A percentile compares a stretch with the other conserved stretches of the same genome.
Conservation (phyloP, 2,329 filamentous ascomycete species). For the Colletotrichum sansevieriae region DNA sequence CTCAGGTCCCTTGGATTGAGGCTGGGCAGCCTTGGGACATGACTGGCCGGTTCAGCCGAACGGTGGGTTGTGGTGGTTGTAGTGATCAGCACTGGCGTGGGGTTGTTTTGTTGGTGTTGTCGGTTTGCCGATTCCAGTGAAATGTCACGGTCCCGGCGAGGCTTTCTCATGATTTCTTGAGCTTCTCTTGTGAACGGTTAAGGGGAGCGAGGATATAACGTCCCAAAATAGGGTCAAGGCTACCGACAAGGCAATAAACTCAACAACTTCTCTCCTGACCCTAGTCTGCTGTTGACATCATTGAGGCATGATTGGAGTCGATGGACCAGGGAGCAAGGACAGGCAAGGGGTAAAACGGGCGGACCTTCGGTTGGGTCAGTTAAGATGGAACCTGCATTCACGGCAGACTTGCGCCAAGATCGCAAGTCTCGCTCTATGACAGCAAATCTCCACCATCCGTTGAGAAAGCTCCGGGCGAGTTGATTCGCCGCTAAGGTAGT, state of each 20-base stretch:
- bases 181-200: not conserved
- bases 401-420: too few species aligned
- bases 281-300: slow-evolving; percentile 41
- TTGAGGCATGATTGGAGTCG: slow-evolving; percentile 37
- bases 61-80: slow-evolving; percentile 1
- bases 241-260: slow-evolving; percentile 22
- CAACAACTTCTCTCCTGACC: slow-evolving; percentile 38
- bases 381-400: slow-evolving; percentile 4
- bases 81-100: slow-evolving; percentile 29
- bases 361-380: not conserved
- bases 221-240: not conserved
- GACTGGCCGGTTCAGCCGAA: slow-evolving; percentile 28
- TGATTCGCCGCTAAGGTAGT: slow-evolving; percentile 23
- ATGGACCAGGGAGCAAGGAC: slow-evolving; percentile 34
- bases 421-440: slow-evolving; percentile 21
- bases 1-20: slow-evolving; percentile 8
- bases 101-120: not conserved
- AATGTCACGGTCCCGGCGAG: slow-evolving; percentile 24
- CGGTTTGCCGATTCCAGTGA: slow-evolving; percentile 5
- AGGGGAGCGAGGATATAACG: not conserved
- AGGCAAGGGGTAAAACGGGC: slow-evolving; percentile 17
- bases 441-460: slow-evolving; percentile 24
- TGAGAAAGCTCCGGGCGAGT: slow-evolving; percentile 35
- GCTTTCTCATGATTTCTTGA: slow-evolving; percentile 19
- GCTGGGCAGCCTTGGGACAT: slow-evolving; percentile 28